phyloP scores from a whole-genome alignment of 106 monocot species.

The Acorus gramineus region DNA sequence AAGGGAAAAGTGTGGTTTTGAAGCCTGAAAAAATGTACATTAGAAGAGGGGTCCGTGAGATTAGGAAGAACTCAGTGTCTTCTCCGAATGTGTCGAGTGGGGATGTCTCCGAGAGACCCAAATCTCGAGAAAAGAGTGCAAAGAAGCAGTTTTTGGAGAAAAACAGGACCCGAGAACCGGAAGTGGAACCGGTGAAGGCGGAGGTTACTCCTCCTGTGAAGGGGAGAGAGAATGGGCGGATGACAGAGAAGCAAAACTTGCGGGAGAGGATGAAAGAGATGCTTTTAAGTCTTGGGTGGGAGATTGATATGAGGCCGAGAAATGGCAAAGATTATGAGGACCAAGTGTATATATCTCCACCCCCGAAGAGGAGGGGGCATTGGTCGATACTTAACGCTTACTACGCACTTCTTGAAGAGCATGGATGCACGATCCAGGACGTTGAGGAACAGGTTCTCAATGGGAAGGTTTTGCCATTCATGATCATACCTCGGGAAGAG shows the following conservation, averaged over 20 bases:
- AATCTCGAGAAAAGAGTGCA: no score
- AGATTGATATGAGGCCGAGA: slow-evolving; percentile 52
- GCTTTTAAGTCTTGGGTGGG: slow-evolving; percentile 69
- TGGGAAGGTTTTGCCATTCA: slow-evolving; percentile 4
- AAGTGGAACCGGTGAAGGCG: no score
- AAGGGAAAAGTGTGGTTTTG: slow-evolving; percentile 10
- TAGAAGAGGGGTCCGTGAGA: not conserved
- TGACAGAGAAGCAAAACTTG: slow-evolving; percentile 20
- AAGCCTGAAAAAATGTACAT: not conserved
- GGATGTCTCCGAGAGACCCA: no score
- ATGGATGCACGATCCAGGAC: not conserved
- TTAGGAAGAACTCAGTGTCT: not conserved
- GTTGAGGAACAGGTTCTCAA: slow-evolving; percentile 8
- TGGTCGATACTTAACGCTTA: slow-evolving; percentile 90
- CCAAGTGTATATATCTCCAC: slow-evolving; percentile 59
- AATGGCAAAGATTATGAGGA: slow-evolving; percentile 53
- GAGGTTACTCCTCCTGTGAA: no score
- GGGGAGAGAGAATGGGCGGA: not conserved
- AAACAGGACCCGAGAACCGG: no score
- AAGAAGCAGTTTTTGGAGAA: no score
- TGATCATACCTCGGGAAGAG: slow-evolving; percentile 31
- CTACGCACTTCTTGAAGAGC: slow-evolving; percentile 16
- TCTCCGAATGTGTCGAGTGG: not conserved
- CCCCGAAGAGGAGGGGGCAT: slow-evolving; percentile 26
- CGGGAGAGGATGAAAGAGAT: slow-evolving; percentile 47